Percentiles rank a stretch among this genome's conserved stretches.
Conservation (phyloP, 1,139 yeast genomes). For the Pneumocystis carinii region DNA sequence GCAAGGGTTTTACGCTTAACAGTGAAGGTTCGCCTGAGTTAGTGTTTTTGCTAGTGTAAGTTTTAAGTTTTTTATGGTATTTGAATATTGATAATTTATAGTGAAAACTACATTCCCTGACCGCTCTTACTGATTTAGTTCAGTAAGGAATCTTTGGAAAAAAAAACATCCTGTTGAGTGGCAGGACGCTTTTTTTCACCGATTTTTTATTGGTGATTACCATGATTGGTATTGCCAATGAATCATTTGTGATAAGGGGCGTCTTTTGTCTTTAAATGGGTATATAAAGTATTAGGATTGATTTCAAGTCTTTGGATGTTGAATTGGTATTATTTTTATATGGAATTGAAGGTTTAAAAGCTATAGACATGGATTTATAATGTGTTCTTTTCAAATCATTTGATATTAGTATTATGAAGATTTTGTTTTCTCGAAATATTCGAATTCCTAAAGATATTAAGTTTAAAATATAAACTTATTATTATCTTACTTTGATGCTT, state of each 20-base stretch:
- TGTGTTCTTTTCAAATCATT: too few species aligned
- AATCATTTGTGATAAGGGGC: not conserved
- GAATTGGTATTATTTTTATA: too few species aligned
- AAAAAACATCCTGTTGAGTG: not conserved
- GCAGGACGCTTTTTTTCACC: not conserved
- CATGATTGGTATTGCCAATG: not conserved
- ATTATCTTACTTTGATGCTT: conserved; percentile 56
- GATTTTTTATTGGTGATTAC: not conserved
- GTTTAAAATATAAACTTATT: conserved; percentile 18
- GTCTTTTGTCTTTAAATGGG: not conserved
- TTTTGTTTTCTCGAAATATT: not conserved
- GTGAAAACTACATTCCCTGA: not conserved
- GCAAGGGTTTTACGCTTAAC: not conserved
- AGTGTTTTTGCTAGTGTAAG: not conserved
- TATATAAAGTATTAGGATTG: not conserved
- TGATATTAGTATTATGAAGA: too few species aligned
- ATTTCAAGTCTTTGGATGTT: too few species aligned
- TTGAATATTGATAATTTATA: not conserved
- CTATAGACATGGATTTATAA: too few species aligned
- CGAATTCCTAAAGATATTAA: not conserved
- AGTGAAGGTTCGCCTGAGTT: not conserved
- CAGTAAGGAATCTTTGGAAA: not conserved
- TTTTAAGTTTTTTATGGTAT: not conserved
- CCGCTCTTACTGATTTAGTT: not conserved
- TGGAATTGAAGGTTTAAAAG: too few species aligned